Base-by-base conservation (phyloP, 495 filamentous ascomycete genomes). In the Peziza echinospora region DNA sequence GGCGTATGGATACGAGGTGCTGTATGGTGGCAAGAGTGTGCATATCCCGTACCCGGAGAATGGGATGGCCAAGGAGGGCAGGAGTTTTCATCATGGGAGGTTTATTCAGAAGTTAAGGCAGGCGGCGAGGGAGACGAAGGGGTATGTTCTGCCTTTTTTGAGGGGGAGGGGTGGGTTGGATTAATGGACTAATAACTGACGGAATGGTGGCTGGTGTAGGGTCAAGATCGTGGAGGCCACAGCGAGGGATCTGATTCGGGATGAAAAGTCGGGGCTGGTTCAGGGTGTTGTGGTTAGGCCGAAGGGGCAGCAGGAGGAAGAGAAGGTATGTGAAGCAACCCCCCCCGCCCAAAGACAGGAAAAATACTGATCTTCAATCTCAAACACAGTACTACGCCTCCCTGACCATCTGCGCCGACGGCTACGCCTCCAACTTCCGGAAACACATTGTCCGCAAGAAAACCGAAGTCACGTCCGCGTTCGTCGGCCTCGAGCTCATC, bases 401-500 rank as follows among this genome's bases (percentile, higher is more conserved):
- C 44, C 71, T 96, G 37, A 96, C 85, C 19, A 77, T 96, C 50
- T 71, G 89, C 41, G 82, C 84, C 17, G 87, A 97, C 64, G 89
- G 89, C 49, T 96, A 96, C 62, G 78, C 76, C 49, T 91, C 83
- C 47, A 87, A 82, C 57, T 93, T 96, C 68, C 77, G 89, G 47
- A 89, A 92, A 62, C 66, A 75, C 48, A 73, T 81, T 58, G 75
- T 85, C 55, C 59, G 64, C n/a, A 66, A 72, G 34, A 63, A 71
- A 1, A 83, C 89, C 17, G 63, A 79, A 50, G 72, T 80, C 16
- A 72, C 72, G 43, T 81, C 74, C 47, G 84, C 84, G 63, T 97
- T 97, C 67, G 92, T 77, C 66, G 89, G 76, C 6, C 70, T 97
- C 21, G 89, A 97, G 60, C 70, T 97, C 23, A 80, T 85, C 56